Evolutionary conservation across 208 protist genomes (phyloP).

Genomic region (Wallacemonas sp.): DNA sequence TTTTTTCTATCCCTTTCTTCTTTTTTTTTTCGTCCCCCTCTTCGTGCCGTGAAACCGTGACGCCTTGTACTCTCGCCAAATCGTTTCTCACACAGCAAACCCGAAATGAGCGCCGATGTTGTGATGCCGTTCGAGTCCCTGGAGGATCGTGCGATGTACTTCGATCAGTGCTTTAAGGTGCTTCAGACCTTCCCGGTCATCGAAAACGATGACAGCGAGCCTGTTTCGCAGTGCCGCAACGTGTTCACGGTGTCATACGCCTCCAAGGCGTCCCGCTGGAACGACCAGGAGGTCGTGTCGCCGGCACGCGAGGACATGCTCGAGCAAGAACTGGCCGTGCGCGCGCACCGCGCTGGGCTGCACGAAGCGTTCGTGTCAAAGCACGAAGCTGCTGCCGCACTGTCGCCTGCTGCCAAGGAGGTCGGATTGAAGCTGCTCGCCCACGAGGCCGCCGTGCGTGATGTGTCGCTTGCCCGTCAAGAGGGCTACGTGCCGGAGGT

Average conservation of each 20-base stretch:
- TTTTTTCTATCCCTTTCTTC: background rate
- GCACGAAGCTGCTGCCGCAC: slow-evolving; percentile 26
- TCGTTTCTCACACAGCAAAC: too few species aligned
- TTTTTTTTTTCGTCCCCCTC: slow-evolving; percentile 9
- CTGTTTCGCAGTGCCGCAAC: slow-evolving; percentile 16
- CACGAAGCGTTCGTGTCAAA: slow-evolving; percentile 46
- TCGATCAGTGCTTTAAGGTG: background rate
- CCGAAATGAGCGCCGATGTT: too few species aligned
- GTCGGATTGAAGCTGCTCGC: slow-evolving; percentile 53
- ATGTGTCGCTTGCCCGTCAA: slow-evolving; percentile 22
- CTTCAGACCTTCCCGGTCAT: background rate
- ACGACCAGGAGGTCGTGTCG: background rate
- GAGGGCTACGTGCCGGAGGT: slow-evolving; percentile 34
- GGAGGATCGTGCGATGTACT: background rate
- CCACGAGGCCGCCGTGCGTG: slow-evolving; percentile 42
- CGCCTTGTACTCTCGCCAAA: too few species aligned
- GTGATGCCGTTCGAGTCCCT: background rate
- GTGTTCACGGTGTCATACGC: slow-evolving; percentile 55
- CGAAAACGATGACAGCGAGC: background rate
- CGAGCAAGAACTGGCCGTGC: slow-evolving; percentile 32
- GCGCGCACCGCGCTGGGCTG: slow-evolving; percentile 26
- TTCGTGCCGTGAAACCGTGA: too few species aligned
- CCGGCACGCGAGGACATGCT: slow-evolving; percentile 35
- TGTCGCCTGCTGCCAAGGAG: slow-evolving; percentile 33
- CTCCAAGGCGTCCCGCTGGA: slow-evolving; percentile 26